Conservation (phyloP, 345 rosid genomes). For the Hibiscus tridactylites region DNA sequence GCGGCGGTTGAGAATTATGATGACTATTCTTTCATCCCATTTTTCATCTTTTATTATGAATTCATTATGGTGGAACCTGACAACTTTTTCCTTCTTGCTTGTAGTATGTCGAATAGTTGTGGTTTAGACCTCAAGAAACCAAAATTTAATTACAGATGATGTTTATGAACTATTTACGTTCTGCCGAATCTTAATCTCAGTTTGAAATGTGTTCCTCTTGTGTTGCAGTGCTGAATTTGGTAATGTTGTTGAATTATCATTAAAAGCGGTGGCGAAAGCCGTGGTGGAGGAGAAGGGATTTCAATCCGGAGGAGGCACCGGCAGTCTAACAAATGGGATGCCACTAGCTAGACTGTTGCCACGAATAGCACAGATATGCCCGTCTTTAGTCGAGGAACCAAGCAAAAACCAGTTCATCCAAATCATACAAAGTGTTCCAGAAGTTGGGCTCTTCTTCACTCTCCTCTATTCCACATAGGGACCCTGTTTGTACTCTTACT, state of each 20-base stretch:
- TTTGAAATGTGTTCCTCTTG: neutral
- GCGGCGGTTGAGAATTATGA: neutral
- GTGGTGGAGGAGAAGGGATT: constrained; percentile 48
- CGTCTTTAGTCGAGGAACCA: constrained; percentile 47
- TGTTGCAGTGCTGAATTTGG: constrained; percentile 69
- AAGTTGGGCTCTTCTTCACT: constrained; percentile 77
- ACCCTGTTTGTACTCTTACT: constrained; percentile 12
- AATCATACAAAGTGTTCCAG: constrained; percentile 43
- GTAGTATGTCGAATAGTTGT: neutral
- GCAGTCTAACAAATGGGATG: constrained; percentile 37
- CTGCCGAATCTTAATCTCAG: neutral
- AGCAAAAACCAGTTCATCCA: constrained; percentile 54
- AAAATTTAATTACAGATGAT: neutral
- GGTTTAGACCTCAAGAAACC: neutral
- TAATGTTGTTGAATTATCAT: constrained; percentile 46
- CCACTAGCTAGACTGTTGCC: constrained; percentile 78
- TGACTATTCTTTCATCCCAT: neutral
- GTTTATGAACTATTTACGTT: neutral
- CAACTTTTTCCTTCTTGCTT: neutral
- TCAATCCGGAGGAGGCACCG: constrained; percentile 25
- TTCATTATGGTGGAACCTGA: neutral
- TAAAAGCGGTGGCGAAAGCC: constrained; percentile 42
- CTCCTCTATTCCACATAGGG: constrained; percentile 55
- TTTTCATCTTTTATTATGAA: neutral
- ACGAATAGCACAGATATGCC: constrained; percentile 51